Conservation (phyloP, 768 basidiomycete genomes). For the Xanthoconium purpureum region DNA sequence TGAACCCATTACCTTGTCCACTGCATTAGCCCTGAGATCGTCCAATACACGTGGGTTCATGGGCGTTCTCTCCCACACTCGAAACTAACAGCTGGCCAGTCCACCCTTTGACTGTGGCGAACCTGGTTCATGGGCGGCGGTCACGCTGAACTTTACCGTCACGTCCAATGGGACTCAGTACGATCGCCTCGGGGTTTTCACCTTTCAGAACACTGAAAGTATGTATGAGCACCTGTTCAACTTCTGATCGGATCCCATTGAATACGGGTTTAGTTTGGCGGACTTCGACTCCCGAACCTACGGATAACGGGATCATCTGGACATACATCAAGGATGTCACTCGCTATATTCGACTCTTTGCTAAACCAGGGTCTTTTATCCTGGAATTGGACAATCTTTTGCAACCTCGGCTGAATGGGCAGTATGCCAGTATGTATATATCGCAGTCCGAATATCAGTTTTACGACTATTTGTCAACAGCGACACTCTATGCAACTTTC, state of each 20-base stretch:
- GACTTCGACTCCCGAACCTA: conserved; percentile 78
- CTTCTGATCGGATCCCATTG: background rate
- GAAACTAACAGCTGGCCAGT: conserved; percentile 33
- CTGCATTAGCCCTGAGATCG: conserved; percentile 54
- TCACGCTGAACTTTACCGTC: conserved; percentile 74
- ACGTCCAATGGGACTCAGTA: conserved; percentile 77
- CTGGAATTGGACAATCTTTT: conserved; percentile 72
- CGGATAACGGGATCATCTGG: conserved; percentile 70
- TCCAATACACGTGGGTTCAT: conserved; percentile 51
- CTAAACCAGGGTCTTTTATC: conserved; percentile 64
- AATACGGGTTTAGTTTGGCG: conserved; percentile 56
- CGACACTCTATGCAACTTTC: conserved; percentile 68
- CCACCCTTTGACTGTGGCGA: conserved; percentile 72
- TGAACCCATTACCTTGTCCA: background rate
- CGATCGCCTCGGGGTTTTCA: conserved; percentile 69
- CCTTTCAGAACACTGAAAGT: conserved; percentile 79
- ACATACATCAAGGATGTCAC: conserved; percentile 75
- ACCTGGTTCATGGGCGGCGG: conserved; percentile 69
- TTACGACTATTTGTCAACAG: conserved; percentile 33
- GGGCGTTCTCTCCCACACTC: background rate
- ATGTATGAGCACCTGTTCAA: conserved; percentile 19
- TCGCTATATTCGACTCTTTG: conserved; percentile 67
- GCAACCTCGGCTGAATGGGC: conserved; percentile 52
- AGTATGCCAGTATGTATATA: conserved; percentile 59
- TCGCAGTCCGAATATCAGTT: background rate